Base-by-base conservation (phyloP, 768 basidiomycete genomes). In the Hygrophoropsis aurantiaca region DNA sequence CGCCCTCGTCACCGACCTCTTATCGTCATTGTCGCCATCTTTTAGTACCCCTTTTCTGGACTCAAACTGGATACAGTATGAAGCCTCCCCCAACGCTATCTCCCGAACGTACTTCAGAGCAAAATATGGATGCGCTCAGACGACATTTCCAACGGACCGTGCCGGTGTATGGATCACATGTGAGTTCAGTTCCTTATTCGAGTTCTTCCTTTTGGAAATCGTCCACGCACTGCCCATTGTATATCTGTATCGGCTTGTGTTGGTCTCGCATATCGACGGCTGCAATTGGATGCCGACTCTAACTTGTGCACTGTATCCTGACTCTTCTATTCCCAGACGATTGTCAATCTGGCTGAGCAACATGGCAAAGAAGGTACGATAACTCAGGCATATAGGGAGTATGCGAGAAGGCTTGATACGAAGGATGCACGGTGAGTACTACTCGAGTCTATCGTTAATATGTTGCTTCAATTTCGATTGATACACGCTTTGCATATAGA, bases 11-110 rank as follows among this genome's bases (percentile, higher is more conserved):
- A n/a, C n/a, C n/a, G n/a, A n/a, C n/a, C n/a, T n/a, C n/a, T n/a
- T n/a, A n/a, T n/a, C n/a, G n/a, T n/a, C n/a, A n/a, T n/a, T n/a
- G n/a, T n/a, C n/a, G n/a, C n/a, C n/a, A n/a, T n/a, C n/a, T n/a
- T n/a, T n/a, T 57, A 94, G 91, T 97, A 48, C 94, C 94, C 2
- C 73, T 97, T 21, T 94, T 84, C 61, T 97, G 94, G 94, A 88
- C 84, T 4, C 94, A 97, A 60, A 79, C 81, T 3, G 88, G 92
- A 18, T 86, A 87, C 65, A 84, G 85, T 26, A 71, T 97, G 49
- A 97, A 94, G 61, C 94, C 94, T 3, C 82, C 90, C 2, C 94
- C 94, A 1, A 69, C 85, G 6, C 74, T 97, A 25, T 79, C 83
- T 5, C 60, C 82, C 3, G 87, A 94, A 55, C 70, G 86, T 40